Base-by-base conservation (phyloP, 768 basidiomycete species). In the Leccinum rimulosum region DNA sequence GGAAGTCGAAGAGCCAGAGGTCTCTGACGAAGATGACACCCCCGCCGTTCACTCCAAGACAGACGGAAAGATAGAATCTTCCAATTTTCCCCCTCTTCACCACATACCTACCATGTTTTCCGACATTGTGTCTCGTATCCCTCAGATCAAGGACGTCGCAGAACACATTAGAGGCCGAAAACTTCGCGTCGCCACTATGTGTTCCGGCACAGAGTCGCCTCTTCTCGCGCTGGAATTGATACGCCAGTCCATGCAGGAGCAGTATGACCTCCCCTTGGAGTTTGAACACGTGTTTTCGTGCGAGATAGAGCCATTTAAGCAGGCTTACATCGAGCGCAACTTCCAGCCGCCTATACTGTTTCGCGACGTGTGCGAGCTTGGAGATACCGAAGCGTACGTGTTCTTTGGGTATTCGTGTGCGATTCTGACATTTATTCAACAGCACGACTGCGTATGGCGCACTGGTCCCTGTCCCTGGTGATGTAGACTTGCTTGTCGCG, bases 221-320 rank as follows among this genome's bases (percentile, higher is more conserved):
- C 82, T 98, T 25, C 85, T 97, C 36, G 95, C 95, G 14, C 79
- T 98, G 50, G 88, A 91, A 31, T 76, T 95, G 60, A 92, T 97
- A 49, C 86, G 87, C 57, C 84, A 88, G 59, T 84, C 88, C 5
- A 82, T 96, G 63, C 74, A 83, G 31, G 84, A 87, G 31, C 87
- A 88, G 64, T 84, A 85, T 64, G 82, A 77, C 3, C 65, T 88
- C 54, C 76, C 80, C 2, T 75, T 97, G 57, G 82, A 88, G 27
- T 79, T 93, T 54, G 90, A 95, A 71, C 95, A 97, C 73, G 92
- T 95, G 48, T 96, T 97, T 75, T 96, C 94, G 1, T 97, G 94
- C 74, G 94, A 97, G 75, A 96, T 97, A 57, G 95, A 95, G 69
- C 94, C 95, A 4, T 96, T 94, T 81, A 95, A 97, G 75, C 95